Base-by-base conservation (phyloP, 495 filamentous ascomycete genomes). In the Talaromyces stipitatus region DNA sequence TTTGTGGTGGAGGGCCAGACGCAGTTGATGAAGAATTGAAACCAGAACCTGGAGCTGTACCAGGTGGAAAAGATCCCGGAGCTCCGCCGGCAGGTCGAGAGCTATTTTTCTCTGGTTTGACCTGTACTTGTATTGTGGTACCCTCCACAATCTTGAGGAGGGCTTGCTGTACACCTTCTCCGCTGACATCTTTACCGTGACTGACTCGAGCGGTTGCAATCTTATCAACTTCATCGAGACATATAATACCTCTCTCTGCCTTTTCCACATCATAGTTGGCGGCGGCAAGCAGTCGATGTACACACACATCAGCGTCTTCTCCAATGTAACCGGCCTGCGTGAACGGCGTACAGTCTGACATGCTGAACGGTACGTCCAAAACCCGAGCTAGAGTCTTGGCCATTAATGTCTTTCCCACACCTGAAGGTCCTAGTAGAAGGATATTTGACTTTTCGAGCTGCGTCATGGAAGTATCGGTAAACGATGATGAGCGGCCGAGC, bases 271-370 rank as follows among this genome's bases (percentile, higher is more conserved):
- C 88, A 74, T 95, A 95, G 69, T 95, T 89, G 18, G 92, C 86
- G 50, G 95, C 92, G 57, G 91, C 87, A 8, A 98, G 75, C 28
- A 98, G 79, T 24, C 92, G 82, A 62, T 95, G 89, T 18, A 98
- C 89, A 62, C 91, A 96, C 0, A 89, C 84, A 63, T 98, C 94
- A 45, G 88, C 92, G 65, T 98, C 94, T 66, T 97, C 92, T 56
- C 94, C 94, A 56, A 98, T 96, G 65, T 98, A 98, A 12, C 94
- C 94, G 5, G 94, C 91, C 75, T 96, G 91, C 2, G 94, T 98
- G 60, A 98, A 92, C 3, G 94, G 87, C 12, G 95, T 97, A 71
- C 95, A 97, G 67, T 98, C 95, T 57, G 91, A 94, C 69, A 97
- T 97, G 58, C 89, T 92, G 67, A 98, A 97, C 0, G 94, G 95